Conservation (phyloP, 2,329 filamentous ascomycete species). For the Fusarium newnesense region DNA sequence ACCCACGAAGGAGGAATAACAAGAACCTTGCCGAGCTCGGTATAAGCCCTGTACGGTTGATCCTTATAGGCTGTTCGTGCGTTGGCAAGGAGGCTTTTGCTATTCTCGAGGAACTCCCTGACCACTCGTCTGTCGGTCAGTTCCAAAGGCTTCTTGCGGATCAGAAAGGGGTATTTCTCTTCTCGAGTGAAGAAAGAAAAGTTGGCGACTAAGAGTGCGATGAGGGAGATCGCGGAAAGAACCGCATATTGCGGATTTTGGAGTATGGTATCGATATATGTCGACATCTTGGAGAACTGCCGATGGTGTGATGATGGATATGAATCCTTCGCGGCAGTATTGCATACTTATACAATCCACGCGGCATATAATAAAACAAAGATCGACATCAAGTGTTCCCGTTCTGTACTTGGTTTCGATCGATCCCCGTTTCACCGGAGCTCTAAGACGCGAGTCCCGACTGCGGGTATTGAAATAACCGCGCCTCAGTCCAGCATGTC, state of each 20-base stretch:
- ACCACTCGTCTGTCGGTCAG: background rate
- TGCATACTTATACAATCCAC: background rate
- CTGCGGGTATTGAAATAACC: background rate
- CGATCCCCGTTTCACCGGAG: background rate
- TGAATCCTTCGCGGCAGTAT: background rate
- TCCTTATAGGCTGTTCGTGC: background rate
- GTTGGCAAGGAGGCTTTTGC: background rate
- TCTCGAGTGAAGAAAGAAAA: background rate
- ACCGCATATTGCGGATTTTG: background rate
- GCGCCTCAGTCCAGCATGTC: fast-evolving
- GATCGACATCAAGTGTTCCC: background rate
- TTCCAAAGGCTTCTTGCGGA: background rate
- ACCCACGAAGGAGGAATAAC: background rate
- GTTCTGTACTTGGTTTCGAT: fast-evolving
- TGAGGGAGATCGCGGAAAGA: background rate
- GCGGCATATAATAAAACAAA: background rate
- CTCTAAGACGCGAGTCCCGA: background rate
- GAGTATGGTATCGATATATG: background rate
- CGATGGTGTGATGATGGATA: background rate
- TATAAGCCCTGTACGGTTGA: background rate
- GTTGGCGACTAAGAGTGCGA: background rate
- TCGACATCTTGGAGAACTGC: background rate
- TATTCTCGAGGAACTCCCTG: background rate
- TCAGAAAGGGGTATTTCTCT: background rate
- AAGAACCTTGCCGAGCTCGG: background rate